Evolutionary conservation across 805 yeast species (phyloP).

Genomic region (Teunomyces panamensis): DNA sequence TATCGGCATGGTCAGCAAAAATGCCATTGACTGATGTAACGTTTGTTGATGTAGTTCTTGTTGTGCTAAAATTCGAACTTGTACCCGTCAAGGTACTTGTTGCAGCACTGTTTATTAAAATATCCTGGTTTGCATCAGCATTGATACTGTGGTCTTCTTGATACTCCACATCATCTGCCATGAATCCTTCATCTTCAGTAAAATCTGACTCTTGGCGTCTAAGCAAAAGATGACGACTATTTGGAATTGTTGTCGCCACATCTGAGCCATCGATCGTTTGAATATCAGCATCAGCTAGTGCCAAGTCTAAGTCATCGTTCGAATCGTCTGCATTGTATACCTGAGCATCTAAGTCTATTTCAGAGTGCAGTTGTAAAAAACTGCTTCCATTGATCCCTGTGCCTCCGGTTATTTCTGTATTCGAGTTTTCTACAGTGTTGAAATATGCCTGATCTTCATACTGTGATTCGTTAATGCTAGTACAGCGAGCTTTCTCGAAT

Average conservation of each 20-base stretch:
- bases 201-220: background rate
- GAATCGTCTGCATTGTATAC: constrained; percentile 41
- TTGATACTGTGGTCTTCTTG: constrained; percentile 36
- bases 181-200: constrained; percentile 36
- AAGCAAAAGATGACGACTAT: constrained; percentile 1
- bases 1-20: background rate
- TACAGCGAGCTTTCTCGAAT: constrained; percentile 16
- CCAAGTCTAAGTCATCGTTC: constrained; percentile 10
- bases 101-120: constrained; percentile 17
- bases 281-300: background rate
- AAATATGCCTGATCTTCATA: constrained; percentile 15
- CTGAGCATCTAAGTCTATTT: constrained; percentile 45
- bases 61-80: constrained; percentile 13
- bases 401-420: constrained; percentile 6
- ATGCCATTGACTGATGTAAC: constrained; percentile 15
- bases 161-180: constrained; percentile 48
- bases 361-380: constrained; percentile 6
- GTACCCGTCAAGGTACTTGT: constrained; percentile 7
- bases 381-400: constrained; percentile 12
- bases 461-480: constrained; percentile 9
- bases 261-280: constrained; percentile 1
- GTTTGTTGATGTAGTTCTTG: constrained; percentile 13
- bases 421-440: constrained; percentile 24
- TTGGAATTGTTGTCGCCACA: background rate
- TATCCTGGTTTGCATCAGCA: constrained; percentile 14